Base-by-base conservation (phyloP, 331 rosid genomes). In the Spiraea crenata region DNA sequence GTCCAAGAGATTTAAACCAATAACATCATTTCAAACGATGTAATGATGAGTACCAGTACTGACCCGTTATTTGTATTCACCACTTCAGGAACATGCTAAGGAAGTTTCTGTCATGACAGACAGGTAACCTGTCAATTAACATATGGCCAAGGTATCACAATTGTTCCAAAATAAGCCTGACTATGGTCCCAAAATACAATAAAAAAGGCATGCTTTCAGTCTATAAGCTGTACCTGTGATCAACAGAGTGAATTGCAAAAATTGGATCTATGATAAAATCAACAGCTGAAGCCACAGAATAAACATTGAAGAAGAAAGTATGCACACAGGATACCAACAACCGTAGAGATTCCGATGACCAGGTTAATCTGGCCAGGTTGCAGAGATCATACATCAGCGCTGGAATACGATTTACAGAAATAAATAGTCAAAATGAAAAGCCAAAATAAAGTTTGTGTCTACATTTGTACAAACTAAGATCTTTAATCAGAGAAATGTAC, bases 391-490 rank as follows among this genome's bases (percentile, higher is more conserved):
- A 48, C 74, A 41, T 57, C 37, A 52, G 57, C 75, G 44, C 42
- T 73, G 81, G 71, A 64, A 69, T 68, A 82, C 74, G 72, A 69
- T 67, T 75, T 76, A 77, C 82, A 80, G 7, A 57, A 64, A 67
- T 35, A 69, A 63, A 81, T 67, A 25, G 31, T 25, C 31, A 47
- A 68, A 67, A 49, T 74, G 9, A 45, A 14, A 77, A 4, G 34
- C 35, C 42, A 2, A 58, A 71, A 34, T 71, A 70, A 71, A 74
- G 65, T 70, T 77, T 71, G 59, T 64, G 70, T 77, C 67, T 76
- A 44, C 42, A 71, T 81, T 77, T 82, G 82, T 84, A 84, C 88
- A 84, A 74, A 49, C 14, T 57, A 64, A 45, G 46, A 61, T 52
- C 51, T 77, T 61, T 9, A 37, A 79, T 78, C 58, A 75, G 81